Percentiles rank a stretch among this genome's conserved stretches.
These are phyloP conservation scores for Aspergillus sp. DNA, from an alignment of 2,329 filamentous ascomycete genomes.

Conservation along the genomic window DNA sequence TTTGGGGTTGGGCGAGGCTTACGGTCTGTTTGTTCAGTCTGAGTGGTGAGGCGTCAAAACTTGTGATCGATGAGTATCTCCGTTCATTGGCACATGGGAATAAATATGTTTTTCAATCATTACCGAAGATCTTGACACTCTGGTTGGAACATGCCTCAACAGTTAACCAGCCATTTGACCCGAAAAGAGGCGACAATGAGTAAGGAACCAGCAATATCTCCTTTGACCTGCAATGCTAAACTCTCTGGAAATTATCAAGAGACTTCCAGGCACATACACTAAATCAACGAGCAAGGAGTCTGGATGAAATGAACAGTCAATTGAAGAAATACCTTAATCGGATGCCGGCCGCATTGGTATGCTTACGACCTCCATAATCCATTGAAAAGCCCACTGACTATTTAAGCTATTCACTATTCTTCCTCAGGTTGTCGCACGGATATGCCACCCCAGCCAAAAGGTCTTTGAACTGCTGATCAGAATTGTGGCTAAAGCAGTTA, in stretches of 20 bases:
- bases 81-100: slow-evolving; percentile 79
- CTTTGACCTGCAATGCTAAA: neutral
- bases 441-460: slow-evolving; percentile 71
- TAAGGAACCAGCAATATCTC: slow-evolving; percentile 15
- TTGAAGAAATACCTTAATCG: slow-evolving; percentile 66
- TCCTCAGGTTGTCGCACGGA: slow-evolving; percentile 90
- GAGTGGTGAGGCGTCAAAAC: slow-evolving; percentile 73
- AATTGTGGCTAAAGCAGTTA: slow-evolving; percentile 81
- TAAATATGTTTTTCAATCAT: slow-evolving; percentile 91
- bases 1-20: neutral
- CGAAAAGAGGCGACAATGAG: slow-evolving; percentile 41
- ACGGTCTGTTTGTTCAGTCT: slow-evolving; percentile 37
- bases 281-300: slow-evolving; percentile 51
- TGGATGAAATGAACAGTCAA: slow-evolving; percentile 63
- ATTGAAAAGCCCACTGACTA: slow-evolving; percentile 10
- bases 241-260: slow-evolving; percentile 14
- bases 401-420: slow-evolving; percentile 53
- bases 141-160: slow-evolving; percentile 88
- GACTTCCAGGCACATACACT: slow-evolving; percentile 42
- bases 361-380: slow-evolving; percentile 1
- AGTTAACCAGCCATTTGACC: slow-evolving; percentile 52
- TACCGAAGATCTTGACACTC: slow-evolving; percentile 82
- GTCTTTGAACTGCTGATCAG: slow-evolving; percentile 69
- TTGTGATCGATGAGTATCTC: slow-evolving; percentile 90
- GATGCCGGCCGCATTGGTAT: slow-evolving; percentile 40